Evolutionary conservation across 768 basidiomycete species (phyloP).

Genomic region (Tubosaeta sp.): DNA sequence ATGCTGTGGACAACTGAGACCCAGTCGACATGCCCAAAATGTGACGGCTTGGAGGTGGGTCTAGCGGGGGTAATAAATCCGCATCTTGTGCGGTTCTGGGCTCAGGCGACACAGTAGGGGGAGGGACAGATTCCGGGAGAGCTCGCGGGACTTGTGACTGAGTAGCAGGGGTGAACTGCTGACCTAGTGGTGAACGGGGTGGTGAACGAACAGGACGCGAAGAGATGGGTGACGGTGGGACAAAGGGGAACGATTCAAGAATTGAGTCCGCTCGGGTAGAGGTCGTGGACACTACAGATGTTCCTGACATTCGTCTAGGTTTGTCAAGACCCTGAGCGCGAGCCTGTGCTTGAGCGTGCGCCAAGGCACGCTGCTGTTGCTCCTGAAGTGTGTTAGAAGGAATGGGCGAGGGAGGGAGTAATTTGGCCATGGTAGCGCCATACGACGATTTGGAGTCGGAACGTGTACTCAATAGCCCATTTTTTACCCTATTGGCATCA

Average conservation of each 20-base stretch:
- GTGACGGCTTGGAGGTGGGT: conserved; percentile 55
- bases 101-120: not conserved
- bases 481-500: conserved; percentile 64
- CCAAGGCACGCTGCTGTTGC: conserved; percentile 63
- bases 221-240: conserved; percentile 87
- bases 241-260: conserved; percentile 83
- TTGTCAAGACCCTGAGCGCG: conserved; percentile 49
- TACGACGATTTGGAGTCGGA: conserved; percentile 43
- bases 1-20: conserved; percentile 73
- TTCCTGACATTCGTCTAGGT: conserved; percentile 52
- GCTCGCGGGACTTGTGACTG: conserved; percentile 7
- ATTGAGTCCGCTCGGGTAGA: conserved; percentile 81
- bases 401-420: conserved; percentile 46
- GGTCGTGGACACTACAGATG: conserved; percentile 62
- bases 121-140: not conserved
- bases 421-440: conserved; percentile 59
- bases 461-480: conserved; percentile 41
- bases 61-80: conserved; percentile 33
- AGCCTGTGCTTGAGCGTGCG: conserved; percentile 56
- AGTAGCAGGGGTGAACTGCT: conserved; percentile 45
- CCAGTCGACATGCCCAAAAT: conserved; percentile 69
- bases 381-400: conserved; percentile 46
- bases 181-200: conserved; percentile 65
- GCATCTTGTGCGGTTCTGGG: conserved; percentile 23
- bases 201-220: conserved; percentile 71